Conservation (phyloP, 164 flowering plant genomes). For the Chloranthus sessilifolius region DNA sequence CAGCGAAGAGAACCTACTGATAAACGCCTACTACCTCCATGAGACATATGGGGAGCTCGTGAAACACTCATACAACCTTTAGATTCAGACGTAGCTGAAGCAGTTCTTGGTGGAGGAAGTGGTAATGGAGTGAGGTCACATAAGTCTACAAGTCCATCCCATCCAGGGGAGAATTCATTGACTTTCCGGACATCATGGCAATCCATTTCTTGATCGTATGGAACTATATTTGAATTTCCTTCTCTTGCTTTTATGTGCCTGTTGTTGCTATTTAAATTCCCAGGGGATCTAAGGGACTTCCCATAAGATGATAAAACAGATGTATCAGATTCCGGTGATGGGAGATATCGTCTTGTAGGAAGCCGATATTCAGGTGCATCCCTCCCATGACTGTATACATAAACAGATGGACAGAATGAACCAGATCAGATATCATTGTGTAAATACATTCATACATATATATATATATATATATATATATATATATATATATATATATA, state of each 20-base stretch:
- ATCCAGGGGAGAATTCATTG: conserved; percentile 21
- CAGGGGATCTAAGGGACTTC: conserved; percentile 20
- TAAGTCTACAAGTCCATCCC: conserved; percentile 17
- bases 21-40: conserved; percentile 17
- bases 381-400: conserved; percentile 21
- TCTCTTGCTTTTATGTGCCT: conserved; percentile 16
- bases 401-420: too few relatives aligned
- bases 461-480: too few relatives aligned
- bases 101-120: conserved; percentile 17
- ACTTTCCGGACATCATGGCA: conserved; percentile 5
- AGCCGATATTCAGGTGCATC: conserved; percentile 25
- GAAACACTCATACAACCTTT: conserved; percentile 18
- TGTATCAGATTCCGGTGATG: conserved; percentile 41
- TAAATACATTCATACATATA: too few relatives aligned
- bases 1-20: conserved; percentile 29
- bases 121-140: conserved; percentile 22
- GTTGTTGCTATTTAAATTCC: conserved; percentile 17
- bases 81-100: conserved; percentile 28
- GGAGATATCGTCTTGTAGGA: conserved; percentile 23
- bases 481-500: too few relatives aligned
- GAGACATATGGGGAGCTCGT: conserved; percentile 13
- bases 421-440: too few relatives aligned
- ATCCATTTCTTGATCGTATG: conserved; percentile 17
- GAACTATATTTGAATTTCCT: conserved; percentile 16
- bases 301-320: conserved; percentile 22